phyloP scores from a whole-genome alignment of 495 filamentous ascomycete genomes.

The Podospora sp. region DNA sequence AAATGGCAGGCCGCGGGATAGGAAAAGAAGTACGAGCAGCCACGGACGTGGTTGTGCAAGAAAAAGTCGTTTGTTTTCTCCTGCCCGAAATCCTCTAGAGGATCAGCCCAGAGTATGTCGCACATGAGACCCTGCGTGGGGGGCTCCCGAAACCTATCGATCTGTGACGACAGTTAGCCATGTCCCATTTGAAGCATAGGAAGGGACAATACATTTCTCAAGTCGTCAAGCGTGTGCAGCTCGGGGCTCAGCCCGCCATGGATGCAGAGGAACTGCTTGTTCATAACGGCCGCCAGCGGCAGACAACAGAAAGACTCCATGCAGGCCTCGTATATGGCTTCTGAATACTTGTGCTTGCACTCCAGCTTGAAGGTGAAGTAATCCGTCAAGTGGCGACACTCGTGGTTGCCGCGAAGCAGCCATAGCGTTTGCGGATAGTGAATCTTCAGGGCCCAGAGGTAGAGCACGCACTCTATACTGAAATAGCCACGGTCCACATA shows the following conservation, averaged over 20 bases:
- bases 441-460: slow-evolving; percentile 97
- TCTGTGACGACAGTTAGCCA: slow-evolving; percentile 53
- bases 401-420: slow-evolving; percentile 96
- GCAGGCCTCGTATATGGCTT: slow-evolving; percentile 94
- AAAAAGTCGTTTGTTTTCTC: slow-evolving; percentile 98
- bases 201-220: slow-evolving; percentile 68
- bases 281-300: slow-evolving; percentile 96
- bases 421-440: slow-evolving; percentile 98
- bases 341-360: slow-evolving; percentile 98
- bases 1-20: slow-evolving; percentile 98
- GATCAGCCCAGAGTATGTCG: slow-evolving; percentile 98
- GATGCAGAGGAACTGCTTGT: slow-evolving; percentile 99
- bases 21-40: slow-evolving; percentile 99
- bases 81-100: slow-evolving; percentile 98
- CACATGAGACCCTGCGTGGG: slow-evolving; percentile 98
- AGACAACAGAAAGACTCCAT: slow-evolving; percentile 96
- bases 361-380: slow-evolving; percentile 99
- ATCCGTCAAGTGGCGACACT: slow-evolving; percentile 97
- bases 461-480: slow-evolving; percentile 98
- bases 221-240: slow-evolving; percentile 90
- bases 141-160: slow-evolving; percentile 96
- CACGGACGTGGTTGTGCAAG: slow-evolving; percentile 96
- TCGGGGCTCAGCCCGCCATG: slow-evolving; percentile 96
- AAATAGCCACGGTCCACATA: slow-evolving; percentile 99
- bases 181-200: background rate